Evolutionary conservation across 2,329 filamentous ascomycete species (phyloP), one percentile per base, ranked within the genome.

Genomic region (Cordyceps javanica): DNA sequence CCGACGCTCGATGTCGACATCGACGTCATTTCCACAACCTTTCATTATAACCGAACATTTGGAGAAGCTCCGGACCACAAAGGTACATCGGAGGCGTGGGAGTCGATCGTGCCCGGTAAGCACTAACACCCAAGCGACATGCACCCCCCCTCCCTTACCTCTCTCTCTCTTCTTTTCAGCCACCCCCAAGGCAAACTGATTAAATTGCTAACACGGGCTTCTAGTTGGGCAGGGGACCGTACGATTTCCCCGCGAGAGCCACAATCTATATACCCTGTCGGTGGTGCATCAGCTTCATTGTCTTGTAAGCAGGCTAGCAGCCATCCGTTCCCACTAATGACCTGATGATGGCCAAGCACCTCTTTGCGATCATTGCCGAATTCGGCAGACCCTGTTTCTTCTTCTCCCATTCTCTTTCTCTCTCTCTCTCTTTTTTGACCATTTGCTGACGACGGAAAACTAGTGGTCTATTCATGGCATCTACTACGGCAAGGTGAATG

Each of bases 261-360:
- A 48, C 44, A 48, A 48, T 32, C 26, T 48, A 19, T 48, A 48
- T 16, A 48, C 44, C 26, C 44, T 48, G 10, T 48, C 44, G 10
- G 44, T 48, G 26, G 44, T 48, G 26, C 44, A 48, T 48, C 44
- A 48, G n/a, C 44, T 48, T 48, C 44, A 48, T 26, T 48, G 44
- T 19, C 44, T 48, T 30, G 44, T 48, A 48, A 48, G 44, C 44
- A 25, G 44, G 8, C 44, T 11, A 10, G 7, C 9, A 16, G 30
- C 13, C 26, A 25, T 30, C 5, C 25, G 42, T 16, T n/a, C 9
- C 9, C 5, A 14, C 16, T 5, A 3, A 6, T 11, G 19, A 16
- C 25, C 16, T 25, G 23, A 2, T 25, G 6, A 14, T n/a, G 10
- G 44, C 11, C 30, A 32, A 28, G 25, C 9, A 21, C 8, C 44